phyloP scores from a whole-genome alignment of 1,139 yeast genomes.

The Meyerozyma athensensis region DNA sequence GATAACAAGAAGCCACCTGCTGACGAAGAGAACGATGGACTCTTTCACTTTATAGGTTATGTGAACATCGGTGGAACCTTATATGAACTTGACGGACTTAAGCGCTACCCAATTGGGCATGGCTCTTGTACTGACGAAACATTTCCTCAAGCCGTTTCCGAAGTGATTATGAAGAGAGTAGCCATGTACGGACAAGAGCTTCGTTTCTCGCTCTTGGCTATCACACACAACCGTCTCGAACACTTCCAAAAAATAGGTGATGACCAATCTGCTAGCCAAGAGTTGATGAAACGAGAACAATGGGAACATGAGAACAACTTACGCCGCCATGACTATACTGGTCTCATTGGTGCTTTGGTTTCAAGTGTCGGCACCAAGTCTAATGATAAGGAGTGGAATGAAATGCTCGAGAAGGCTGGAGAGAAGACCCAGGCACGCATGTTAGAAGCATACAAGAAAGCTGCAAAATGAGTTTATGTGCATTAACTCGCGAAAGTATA shows the following conservation, averaged over 20 bases:
- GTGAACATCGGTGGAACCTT: slow-evolving; percentile 41
- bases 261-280: slow-evolving; percentile 20
- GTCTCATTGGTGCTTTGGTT: slow-evolving; percentile 45
- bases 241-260: slow-evolving; percentile 36
- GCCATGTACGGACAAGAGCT: slow-evolving; percentile 45
- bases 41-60: slow-evolving; percentile 64
- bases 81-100: slow-evolving; percentile 68
- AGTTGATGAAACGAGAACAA: slow-evolving; percentile 29
- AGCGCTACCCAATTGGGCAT: slow-evolving; percentile 55
- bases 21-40: slow-evolving; percentile 43
- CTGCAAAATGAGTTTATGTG: not conserved
- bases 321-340: slow-evolving; percentile 54
- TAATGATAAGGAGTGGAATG: slow-evolving; percentile 44
- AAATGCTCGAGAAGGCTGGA: slow-evolving; percentile 29
- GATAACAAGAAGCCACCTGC: slow-evolving; percentile 27
- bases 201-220: slow-evolving; percentile 56
- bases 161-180: slow-evolving; percentile 44
- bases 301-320: slow-evolving; percentile 42
- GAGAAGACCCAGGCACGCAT: slow-evolving; percentile 13
- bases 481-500: too few relatives aligned
- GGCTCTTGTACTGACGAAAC: slow-evolving; percentile 39
- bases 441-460: not conserved
- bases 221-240: slow-evolving; percentile 48
- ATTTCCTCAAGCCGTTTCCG: slow-evolving; percentile 40
- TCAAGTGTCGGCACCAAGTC: slow-evolving; percentile 32